Conservation (phyloP, 371 early-diverging fungal genomes). For the Rhizopus arrhizus region DNA sequence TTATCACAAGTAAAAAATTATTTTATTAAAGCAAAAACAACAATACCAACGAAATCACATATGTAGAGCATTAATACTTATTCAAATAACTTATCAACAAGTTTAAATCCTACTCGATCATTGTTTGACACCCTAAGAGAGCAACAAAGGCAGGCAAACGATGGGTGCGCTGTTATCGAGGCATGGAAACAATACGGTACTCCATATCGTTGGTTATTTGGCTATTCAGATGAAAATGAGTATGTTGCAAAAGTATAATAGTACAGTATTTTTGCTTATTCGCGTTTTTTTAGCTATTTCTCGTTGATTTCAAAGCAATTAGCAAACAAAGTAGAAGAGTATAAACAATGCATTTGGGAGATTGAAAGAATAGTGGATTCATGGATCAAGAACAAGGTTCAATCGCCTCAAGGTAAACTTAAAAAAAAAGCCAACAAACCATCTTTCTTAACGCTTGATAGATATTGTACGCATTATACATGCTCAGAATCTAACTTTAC, state of each 20-base stretch:
- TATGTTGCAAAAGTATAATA: conserved; percentile 20
- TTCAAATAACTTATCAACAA: conserved; percentile 31
- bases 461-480: conserved; percentile 60
- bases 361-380: conserved; percentile 46
- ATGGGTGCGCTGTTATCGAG: conserved; percentile 42
- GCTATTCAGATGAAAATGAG: conserved; percentile 44
- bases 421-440: too few species aligned
- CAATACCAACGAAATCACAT: neutral
- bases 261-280: neutral
- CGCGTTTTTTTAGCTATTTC: conserved; percentile 33
- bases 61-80: conserved; percentile 43
- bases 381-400: conserved; percentile 35
- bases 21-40: neutral
- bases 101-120: conserved; percentile 27
- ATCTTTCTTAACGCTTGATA: too few species aligned
- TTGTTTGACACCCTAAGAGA: conserved; percentile 37
- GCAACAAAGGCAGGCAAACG: conserved; percentile 42
- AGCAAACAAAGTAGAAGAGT: conserved; percentile 35
- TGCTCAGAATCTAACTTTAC: conserved; percentile 65
- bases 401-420: conserved; percentile 37
- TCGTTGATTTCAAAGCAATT: conserved; percentile 31
- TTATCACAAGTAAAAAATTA: conserved; percentile 34
- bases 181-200: conserved; percentile 40
- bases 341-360: conserved; percentile 47
- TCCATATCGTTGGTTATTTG: conserved; percentile 45